Conservation (phyloP, 257 asterid genomes). For the Cinchona pubescens region DNA sequence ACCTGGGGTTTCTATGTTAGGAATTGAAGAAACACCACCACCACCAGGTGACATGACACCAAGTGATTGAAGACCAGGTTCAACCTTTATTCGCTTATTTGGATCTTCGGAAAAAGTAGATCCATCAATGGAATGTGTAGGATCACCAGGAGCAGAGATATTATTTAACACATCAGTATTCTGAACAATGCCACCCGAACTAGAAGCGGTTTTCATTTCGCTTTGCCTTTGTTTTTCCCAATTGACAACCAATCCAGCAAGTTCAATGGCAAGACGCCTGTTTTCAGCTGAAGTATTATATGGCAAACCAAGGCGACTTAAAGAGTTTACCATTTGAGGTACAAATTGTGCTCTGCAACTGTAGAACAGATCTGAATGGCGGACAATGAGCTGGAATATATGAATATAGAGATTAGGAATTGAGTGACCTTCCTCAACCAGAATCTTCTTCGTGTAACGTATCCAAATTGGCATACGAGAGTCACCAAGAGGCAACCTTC, state of each 20-base stretch:
- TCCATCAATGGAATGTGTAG: constrained; percentile 69
- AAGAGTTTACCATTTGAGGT: constrained; percentile 99
- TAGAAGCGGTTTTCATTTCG: constrained; percentile 67
- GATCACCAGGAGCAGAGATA: constrained; percentile 54
- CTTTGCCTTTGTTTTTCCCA: constrained; percentile 97
- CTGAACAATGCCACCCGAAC: constrained; percentile 52
- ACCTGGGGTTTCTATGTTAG: constrained; percentile 92
- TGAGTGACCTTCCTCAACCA: constrained; percentile 99
- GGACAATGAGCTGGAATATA: constrained; percentile 98
- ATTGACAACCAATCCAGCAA: constrained; percentile 97
- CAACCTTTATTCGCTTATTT: constrained; percentile 86
- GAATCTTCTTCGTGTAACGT: constrained; percentile 95
- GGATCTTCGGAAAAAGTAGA: constrained; percentile 86
- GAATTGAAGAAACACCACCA: constrained; percentile 86
- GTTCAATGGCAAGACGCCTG: constrained; percentile 99
- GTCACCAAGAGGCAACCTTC: constrained; percentile 96
- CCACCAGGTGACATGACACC: constrained; percentile 99
- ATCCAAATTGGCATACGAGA: constrained; percentile 99
- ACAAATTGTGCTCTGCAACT: constrained; percentile 99
- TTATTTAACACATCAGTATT: constrained; percentile 53
- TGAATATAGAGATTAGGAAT: constrained; percentile 96
- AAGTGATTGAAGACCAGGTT: constrained; percentile 91
- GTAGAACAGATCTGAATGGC: constrained; percentile 97
- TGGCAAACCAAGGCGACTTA: constrained; percentile 98
- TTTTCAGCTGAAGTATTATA: constrained; percentile 92